Percentiles rank a stretch among this genome's conserved stretches.
These are phyloP conservation scores for Guadua angustifolia DNA, from an alignment of 176 grass and related monocot species.

Conservation along the genomic window DNA sequence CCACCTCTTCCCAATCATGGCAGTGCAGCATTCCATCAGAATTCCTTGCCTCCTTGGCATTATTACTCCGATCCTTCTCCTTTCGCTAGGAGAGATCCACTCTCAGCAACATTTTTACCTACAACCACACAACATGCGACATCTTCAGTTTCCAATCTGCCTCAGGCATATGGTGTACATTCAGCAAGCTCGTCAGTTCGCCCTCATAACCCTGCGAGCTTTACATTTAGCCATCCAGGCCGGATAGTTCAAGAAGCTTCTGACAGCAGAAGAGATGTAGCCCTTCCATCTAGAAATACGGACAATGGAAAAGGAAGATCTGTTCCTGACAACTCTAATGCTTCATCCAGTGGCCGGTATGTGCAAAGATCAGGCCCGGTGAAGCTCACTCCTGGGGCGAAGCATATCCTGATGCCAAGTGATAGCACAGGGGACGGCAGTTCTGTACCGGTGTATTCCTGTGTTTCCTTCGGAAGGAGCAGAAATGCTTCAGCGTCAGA, in stretches of 20 bases:
- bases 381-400: conserved; percentile 57
- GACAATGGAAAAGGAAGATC: conserved; percentile 22
- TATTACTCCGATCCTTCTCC: conserved; percentile 44
- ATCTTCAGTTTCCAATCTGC: conserved; percentile 46
- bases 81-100: conserved; percentile 9
- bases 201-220: conserved; percentile 7
- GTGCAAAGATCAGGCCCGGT: conserved; percentile 49
- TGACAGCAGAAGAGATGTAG: not conserved
- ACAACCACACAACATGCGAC: conserved; percentile 15
- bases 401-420: conserved; percentile 57
- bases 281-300: conserved; percentile 34
- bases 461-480: conserved; percentile 40
- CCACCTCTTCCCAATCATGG: conserved; percentile 40
- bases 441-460: conserved; percentile 51
- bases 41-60: conserved; percentile 11
- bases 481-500: conserved; percentile 19
- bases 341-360: conserved; percentile 37
- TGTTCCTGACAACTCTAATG: conserved; percentile 25
- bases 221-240: conserved; percentile 27
- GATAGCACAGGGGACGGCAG: conserved; percentile 37
- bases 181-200: conserved; percentile 39
- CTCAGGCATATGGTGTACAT: conserved; percentile 41
- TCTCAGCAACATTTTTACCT: conserved; percentile 31
- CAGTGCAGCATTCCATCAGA: conserved; percentile 40
- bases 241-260: conserved; percentile 34